phyloP scores from a whole-genome alignment of 345 rosid genomes.

The Boechera stricta region DNA sequence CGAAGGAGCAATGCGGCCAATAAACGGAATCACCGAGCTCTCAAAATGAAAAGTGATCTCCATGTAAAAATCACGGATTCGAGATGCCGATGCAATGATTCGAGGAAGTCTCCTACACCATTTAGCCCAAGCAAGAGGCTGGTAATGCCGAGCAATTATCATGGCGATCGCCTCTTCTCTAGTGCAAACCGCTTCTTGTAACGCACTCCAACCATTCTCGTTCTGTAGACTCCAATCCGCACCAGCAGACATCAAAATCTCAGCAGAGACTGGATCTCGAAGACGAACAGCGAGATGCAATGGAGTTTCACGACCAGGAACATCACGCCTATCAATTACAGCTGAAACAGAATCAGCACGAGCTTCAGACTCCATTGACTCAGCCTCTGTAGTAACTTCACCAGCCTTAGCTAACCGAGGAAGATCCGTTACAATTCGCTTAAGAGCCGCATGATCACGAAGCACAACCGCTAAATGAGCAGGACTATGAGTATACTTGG shows the following conservation, averaged over 20 bases:
- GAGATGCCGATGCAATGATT: constrained; percentile 78
- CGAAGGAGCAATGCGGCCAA: constrained; percentile 96
- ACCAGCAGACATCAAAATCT: constrained; percentile 90
- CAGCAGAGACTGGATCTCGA: constrained; percentile 77
- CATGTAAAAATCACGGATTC: constrained; percentile 96
- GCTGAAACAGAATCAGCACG: constrained; percentile 79
- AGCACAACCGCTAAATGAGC: constrained; percentile 84
- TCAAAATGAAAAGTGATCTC: constrained; percentile 98
- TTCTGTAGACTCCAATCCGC: constrained; percentile 99
- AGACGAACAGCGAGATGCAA: constrained; percentile 94
- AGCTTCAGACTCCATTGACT: constrained; percentile 75
- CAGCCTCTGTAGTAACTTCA: constrained; percentile 77
- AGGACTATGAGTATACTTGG: constrained; percentile 84
- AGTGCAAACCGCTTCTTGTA: constrained; percentile 98
- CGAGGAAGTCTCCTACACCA: constrained; percentile 98
- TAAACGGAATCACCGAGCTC: constrained; percentile 96
- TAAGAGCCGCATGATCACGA: constrained; percentile 74
- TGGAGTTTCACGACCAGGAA: constrained; percentile 95
- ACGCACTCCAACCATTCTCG: constrained; percentile 99
- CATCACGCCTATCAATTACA: constrained; percentile 86
- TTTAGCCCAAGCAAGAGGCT: constrained; percentile 99
- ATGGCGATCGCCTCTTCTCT: constrained; percentile 92
- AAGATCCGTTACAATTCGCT: constrained; percentile 59
- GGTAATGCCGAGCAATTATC: constrained; percentile 90
- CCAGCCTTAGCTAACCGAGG: constrained; percentile 85